These are phyloP conservation scores for Erythrobasidium yunnanense DNA, from an alignment of 768 basidiomycete genomes.

Conservation along the genomic window DNA sequence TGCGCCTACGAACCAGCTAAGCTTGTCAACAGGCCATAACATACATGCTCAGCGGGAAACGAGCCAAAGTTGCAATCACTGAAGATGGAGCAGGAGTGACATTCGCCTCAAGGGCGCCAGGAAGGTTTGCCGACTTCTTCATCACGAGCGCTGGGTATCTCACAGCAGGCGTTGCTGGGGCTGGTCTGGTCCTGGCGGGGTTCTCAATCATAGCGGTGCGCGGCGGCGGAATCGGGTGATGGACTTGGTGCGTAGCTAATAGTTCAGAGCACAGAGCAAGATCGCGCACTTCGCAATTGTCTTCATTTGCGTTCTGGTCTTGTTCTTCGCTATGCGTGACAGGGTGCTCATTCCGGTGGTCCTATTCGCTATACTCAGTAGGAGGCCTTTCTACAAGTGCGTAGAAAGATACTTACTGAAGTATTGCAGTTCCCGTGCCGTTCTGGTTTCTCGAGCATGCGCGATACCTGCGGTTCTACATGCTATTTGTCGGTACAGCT, in stretches of 20 bases:
- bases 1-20: background rate
- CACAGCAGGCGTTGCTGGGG: background rate
- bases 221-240: background rate
- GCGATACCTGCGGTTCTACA: conserved; percentile 8
- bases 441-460: conserved; percentile 13
- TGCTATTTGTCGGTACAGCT: conserved; percentile 13
- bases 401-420: too few relatives aligned
- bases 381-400: too few relatives aligned
- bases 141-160: conserved; percentile 8
- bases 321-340: background rate
- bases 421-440: conserved; percentile 2
- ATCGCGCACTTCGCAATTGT: conserved; percentile 2
- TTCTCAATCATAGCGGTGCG: conserved; percentile 11
- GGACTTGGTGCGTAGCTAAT: background rate
- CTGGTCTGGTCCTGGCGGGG: conserved; percentile 10
- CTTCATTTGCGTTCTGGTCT: background rate
- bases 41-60: background rate
- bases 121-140: background rate
- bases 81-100: background rate
- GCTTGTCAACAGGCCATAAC: background rate
- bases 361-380: conserved; percentile 14
- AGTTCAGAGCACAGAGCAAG: background rate
- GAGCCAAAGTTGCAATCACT: background rate
- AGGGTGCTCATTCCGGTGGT: background rate
- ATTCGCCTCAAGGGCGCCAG: background rate